Evolutionary conservation across 805 yeast genomes (phyloP).

Genomic region (Yamadazyma scolyti): DNA sequence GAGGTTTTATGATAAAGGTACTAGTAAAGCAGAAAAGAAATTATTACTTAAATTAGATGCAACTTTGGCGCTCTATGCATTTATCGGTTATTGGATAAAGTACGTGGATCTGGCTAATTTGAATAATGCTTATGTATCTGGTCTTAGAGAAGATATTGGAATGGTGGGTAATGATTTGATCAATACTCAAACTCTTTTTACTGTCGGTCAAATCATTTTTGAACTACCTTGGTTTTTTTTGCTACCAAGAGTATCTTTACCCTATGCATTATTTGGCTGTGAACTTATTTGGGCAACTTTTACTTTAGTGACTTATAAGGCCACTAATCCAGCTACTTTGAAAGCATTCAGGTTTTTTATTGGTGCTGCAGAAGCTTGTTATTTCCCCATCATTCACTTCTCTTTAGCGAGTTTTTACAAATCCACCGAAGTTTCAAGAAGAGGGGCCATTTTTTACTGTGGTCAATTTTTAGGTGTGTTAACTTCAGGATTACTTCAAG

Average conservation of each 20-base stretch:
- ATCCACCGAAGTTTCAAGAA: slow-evolving; percentile 19
- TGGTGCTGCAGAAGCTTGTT: slow-evolving; percentile 23
- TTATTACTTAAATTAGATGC: slow-evolving; percentile 27
- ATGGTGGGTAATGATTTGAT: slow-evolving; percentile 28
- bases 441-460: slow-evolving; percentile 22
- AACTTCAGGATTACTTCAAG: slow-evolving; percentile 24
- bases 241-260: slow-evolving; percentile 16
- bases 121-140: slow-evolving; percentile 23
- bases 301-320: slow-evolving; percentile 18
- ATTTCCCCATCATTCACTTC: slow-evolving; percentile 24
- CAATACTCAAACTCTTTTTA: slow-evolving; percentile 21
- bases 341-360: slow-evolving; percentile 23
- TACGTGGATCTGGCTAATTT: slow-evolving; percentile 9
- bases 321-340: slow-evolving; percentile 15
- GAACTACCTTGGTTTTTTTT: slow-evolving; percentile 22
- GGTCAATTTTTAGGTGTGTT: slow-evolving; percentile 28
- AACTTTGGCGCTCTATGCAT: slow-evolving; percentile 7
- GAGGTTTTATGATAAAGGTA: slow-evolving; percentile 23
- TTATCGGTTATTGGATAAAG: slow-evolving; percentile 11
- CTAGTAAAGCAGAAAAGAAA: slow-evolving; percentile 25
- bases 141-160: slow-evolving; percentile 28
- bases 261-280: slow-evolving; percentile 10
- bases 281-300: slow-evolving; percentile 19
- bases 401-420: slow-evolving; percentile 22
- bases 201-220: slow-evolving; percentile 22